phyloP scores from a whole-genome alignment of 129 eudicot genomes.

The Artemisia annua region DNA sequence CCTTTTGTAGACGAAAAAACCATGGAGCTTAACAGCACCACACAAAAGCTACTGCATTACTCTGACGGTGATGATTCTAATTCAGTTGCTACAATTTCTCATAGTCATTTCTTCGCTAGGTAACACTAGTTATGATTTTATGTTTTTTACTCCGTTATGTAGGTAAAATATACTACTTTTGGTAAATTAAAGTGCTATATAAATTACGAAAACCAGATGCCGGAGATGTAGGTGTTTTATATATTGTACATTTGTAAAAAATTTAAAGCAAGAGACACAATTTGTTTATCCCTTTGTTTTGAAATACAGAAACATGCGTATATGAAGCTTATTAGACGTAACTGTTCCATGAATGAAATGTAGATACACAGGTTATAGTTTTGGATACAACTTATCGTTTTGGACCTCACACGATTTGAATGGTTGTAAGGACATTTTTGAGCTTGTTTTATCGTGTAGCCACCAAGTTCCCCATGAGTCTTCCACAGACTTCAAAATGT shows the following conservation, averaged over 20 bases:
- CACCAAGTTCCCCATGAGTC: slow-evolving; percentile 92
- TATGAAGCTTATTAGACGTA: slow-evolving; percentile 17
- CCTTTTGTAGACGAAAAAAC: slow-evolving; percentile 69
- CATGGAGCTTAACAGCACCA: slow-evolving; percentile 55
- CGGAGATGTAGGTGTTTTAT: not conserved
- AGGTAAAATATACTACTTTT: not conserved
- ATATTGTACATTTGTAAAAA: too few species aligned
- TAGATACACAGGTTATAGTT: slow-evolving; percentile 6
- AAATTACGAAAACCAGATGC: not conserved
- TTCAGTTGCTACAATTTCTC: slow-evolving; percentile 57
- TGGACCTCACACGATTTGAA: slow-evolving; percentile 3
- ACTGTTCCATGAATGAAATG: slow-evolving; percentile 12
- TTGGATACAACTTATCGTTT: not conserved
- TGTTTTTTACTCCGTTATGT: not conserved
- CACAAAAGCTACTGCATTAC: slow-evolving; percentile 29
- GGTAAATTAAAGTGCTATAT: slow-evolving; percentile 5
- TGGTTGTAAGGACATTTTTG: not conserved
- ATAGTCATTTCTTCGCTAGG: slow-evolving; percentile 52
- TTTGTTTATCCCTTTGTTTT: not conserved
- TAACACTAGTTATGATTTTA: slow-evolving; percentile 13
- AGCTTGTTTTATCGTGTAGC: slow-evolving; percentile 49
- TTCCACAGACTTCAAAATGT: slow-evolving; percentile 70
- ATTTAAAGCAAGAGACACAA: not conserved
- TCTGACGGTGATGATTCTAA: slow-evolving; percentile 23
- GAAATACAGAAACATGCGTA: slow-evolving; percentile 3